phyloP scores from a whole-genome alignment of 208 protist genomes.

The Leptomonas pyrrhocoris region DNA sequence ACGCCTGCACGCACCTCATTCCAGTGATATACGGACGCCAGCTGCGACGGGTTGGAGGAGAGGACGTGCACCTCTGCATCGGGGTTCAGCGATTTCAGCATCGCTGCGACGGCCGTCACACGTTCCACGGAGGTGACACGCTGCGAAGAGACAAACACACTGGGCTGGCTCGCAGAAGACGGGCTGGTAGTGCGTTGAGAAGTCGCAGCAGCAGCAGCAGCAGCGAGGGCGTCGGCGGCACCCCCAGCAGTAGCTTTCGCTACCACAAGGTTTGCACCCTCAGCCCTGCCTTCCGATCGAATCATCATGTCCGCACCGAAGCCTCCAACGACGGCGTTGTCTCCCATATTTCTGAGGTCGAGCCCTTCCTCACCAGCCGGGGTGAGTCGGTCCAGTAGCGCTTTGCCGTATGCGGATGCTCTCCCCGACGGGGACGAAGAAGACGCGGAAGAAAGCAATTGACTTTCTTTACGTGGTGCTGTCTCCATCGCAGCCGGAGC shows the following conservation, averaged over 20 bases:
- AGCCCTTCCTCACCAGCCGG: background rate
- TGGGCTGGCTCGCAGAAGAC: background rate
- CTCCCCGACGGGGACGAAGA: background rate
- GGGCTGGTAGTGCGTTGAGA: too few relatives aligned
- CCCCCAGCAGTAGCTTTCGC: too few relatives aligned
- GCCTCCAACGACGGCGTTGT: background rate
- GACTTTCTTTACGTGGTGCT: background rate
- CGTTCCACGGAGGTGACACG: constrained; percentile 74
- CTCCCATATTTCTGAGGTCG: background rate
- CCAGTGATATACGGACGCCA: constrained; percentile 64
- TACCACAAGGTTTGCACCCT: background rate
- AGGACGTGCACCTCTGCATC: constrained; percentile 81
- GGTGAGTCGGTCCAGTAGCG: constrained; percentile 21
- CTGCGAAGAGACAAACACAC: constrained; percentile 36
- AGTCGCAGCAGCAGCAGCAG: background rate
- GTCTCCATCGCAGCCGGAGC: background rate
- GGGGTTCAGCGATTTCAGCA: constrained; percentile 89
- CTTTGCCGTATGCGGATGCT: constrained; percentile 20
- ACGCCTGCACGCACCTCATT: constrained; percentile 33
- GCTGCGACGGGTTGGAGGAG: constrained; percentile 56
- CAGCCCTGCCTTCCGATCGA: background rate
- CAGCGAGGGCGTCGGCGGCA: background rate
- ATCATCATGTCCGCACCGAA: background rate
- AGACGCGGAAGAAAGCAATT: background rate
- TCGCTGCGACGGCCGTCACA: constrained; percentile 79